Evolutionary conservation across 441 rosid genomes (phyloP), one percentile per base, ranked within the genome.

Genomic region (Populus trichocarpa): DNA sequence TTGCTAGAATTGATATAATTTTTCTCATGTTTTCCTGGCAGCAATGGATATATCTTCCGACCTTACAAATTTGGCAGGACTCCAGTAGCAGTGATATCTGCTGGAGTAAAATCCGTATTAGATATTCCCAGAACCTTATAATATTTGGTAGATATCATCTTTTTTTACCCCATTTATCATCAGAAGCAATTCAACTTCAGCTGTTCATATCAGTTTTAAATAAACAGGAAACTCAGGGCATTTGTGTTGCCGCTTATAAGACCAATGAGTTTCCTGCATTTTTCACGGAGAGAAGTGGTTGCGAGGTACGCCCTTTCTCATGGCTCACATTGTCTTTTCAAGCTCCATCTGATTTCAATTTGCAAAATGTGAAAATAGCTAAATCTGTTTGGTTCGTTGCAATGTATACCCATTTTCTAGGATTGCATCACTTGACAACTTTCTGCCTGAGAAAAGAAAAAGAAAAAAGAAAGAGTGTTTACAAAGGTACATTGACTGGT

Each of bases 1-100:
- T 26, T 63, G 74, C 22, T 68, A 59, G n/a, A 70, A 64, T 42
- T 79, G 67, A 70, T 18, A 35, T 11, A 8, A 42, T 40, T 53
- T 28, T 11, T 70, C 69, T 61, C 6, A 6, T 57, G 28, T 66
- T 72, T 67, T 75, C 69, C 20, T 80, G 30, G 28, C 86, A 96
- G 98, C 98, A 14, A 88, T 96, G 97, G 97, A 96, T 80, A 81
- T 94, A 79, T 94, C 99, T 61, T 92, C 97, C 75, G 97, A 96
- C 84, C 98, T 96, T 69, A 94, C 89, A 3, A 96, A 93, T 93
- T 92, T 23, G 96, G 99, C 71, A 87, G 88, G 77, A 96, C 97
- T 73, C 93, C 97, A 20, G 91, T 92, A 53, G 93, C 98, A 12
- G 98, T 96, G 72, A 79, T 96, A 80, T 90, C 93, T 35, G 97